Percentiles rank a stretch among this genome's conserved stretches.
Evolutionary conservation across 805 yeast species (phyloP).

Genomic region (Candida maris): DNA sequence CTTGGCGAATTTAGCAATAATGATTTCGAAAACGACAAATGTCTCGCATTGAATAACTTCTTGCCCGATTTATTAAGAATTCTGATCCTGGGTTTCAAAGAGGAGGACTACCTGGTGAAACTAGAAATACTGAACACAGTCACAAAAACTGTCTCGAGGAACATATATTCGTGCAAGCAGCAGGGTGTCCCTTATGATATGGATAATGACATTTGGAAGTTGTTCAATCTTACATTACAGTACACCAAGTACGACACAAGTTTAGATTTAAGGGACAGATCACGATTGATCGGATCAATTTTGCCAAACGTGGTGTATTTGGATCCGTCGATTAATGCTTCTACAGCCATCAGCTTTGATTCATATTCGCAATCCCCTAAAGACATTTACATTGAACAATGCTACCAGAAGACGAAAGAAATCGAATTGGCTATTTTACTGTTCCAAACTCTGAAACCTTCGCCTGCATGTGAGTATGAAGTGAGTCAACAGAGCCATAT

Average conservation of each 20-base stretch:
- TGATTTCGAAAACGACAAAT: conserved; percentile 12
- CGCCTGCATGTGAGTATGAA: conserved; percentile 10
- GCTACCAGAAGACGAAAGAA: conserved; percentile 21
- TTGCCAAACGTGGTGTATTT: conserved; percentile 41
- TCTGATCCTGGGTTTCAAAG: conserved; percentile 48
- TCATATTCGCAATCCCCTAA: conserved; percentile 13
- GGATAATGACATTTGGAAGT: conserved; percentile 38
- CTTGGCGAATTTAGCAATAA: conserved; percentile 69
- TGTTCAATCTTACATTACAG: conserved; percentile 61
- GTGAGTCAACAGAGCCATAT: not conserved
- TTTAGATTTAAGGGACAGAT: conserved; percentile 79
- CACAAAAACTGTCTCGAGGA: conserved; percentile 63
- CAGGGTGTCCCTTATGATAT: conserved; percentile 30
- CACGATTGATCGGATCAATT: conserved; percentile 66
- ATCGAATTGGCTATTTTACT: conserved; percentile 29
- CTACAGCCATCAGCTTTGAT: conserved; percentile 16
- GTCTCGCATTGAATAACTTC: conserved; percentile 31
- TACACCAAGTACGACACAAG: conserved; percentile 70
- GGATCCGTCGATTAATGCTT: conserved; percentile 24
- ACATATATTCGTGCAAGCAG: conserved; percentile 40
- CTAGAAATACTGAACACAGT: conserved; percentile 69
- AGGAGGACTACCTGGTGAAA: conserved; percentile 56
- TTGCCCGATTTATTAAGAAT: conserved; percentile 76
- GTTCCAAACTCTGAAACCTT: conserved; percentile 27
- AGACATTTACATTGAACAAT: conserved; percentile 10